These are phyloP conservation scores for Yamadazyma sp. DNA, from an alignment of 805 yeast genomes.

Conservation along the genomic window DNA sequence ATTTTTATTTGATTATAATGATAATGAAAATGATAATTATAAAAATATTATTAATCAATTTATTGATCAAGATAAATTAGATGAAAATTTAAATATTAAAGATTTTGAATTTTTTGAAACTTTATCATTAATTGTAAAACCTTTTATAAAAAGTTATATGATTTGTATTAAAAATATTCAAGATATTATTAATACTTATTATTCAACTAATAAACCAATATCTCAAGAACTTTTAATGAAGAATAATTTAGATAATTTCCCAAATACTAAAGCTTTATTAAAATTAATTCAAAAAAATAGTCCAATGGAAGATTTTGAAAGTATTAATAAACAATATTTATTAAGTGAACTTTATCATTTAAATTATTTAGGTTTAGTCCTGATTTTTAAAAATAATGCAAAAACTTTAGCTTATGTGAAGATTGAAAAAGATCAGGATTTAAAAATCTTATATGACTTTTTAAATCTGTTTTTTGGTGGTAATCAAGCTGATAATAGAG, in stretches of 20 bases:
- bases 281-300: conserved; percentile 22
- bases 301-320: conserved; percentile 28
- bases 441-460: conserved; percentile 22
- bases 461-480: conserved; percentile 20
- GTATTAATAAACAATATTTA: conserved; percentile 41
- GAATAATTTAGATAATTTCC: conserved; percentile 22
- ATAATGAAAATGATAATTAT: conserved; percentile 26
- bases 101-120: conserved; percentile 22
- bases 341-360: conserved; percentile 37
- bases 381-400: conserved; percentile 39
- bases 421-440: conserved; percentile 26
- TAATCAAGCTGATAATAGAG: no score
- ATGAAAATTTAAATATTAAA: conserved; percentile 16
- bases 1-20: conserved; percentile 41
- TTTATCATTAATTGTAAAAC: conserved; percentile 11
- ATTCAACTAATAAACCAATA: conserved; percentile 9
- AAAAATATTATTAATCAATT: conserved; percentile 24
- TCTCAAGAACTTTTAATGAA: conserved; percentile 22
- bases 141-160: conserved; percentile 14
- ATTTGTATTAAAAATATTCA: conserved; percentile 23
- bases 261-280: conserved; percentile 31
- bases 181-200: conserved; percentile 7
- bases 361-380: conserved; percentile 30
- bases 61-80: conserved; percentile 15
- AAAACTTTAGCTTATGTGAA: conserved; percentile 39